These are phyloP conservation scores for Kuraishia capsulata DNA, from an alignment of 805 yeast species.

Conservation along the genomic window DNA sequence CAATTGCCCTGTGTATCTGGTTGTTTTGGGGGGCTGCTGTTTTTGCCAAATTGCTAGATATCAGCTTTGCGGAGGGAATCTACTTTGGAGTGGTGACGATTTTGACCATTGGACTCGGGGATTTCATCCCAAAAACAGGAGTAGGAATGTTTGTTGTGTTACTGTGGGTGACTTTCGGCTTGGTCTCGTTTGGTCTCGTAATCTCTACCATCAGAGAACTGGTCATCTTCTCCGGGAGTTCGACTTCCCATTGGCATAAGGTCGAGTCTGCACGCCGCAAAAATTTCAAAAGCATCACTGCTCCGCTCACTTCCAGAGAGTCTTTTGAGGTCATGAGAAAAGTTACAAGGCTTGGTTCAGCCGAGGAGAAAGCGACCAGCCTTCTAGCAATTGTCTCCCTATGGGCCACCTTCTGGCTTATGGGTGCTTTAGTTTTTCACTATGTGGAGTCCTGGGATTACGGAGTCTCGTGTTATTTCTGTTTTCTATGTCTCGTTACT, in stretches of 20 bases:
- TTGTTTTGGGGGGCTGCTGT: conserved; percentile 60
- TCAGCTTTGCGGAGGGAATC: conserved; percentile 56
- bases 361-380: conserved; percentile 28
- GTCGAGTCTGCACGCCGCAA: conserved; percentile 41
- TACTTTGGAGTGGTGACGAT: conserved; percentile 69
- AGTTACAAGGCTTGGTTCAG: conserved; percentile 32
- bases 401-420: conserved; percentile 54
- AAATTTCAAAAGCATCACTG: conserved; percentile 16
- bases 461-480: conserved; percentile 65
- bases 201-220: conserved; percentile 61
- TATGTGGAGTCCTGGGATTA: conserved; percentile 63
- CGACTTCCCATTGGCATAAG: conserved; percentile 58
- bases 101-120: conserved; percentile 78
- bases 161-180: conserved; percentile 60
- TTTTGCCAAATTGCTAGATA: conserved; percentile 34
- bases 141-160: conserved; percentile 52
- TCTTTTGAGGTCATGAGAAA: conserved; percentile 49
- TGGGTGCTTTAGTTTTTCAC: conserved; percentile 63
- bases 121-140: conserved; percentile 43
- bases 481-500: conserved; percentile 66
- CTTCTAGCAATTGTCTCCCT: conserved; percentile 28
- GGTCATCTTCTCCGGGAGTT: conserved; percentile 49
- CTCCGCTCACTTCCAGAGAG: conserved; percentile 27
- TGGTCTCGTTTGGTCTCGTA: conserved; percentile 65
- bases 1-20: conserved; percentile 61